Percentiles rank a stretch among this genome's conserved stretches.
Evolutionary conservation across 306 rosid species (phyloP).

Genomic region (Spatholobus suberectus): DNA sequence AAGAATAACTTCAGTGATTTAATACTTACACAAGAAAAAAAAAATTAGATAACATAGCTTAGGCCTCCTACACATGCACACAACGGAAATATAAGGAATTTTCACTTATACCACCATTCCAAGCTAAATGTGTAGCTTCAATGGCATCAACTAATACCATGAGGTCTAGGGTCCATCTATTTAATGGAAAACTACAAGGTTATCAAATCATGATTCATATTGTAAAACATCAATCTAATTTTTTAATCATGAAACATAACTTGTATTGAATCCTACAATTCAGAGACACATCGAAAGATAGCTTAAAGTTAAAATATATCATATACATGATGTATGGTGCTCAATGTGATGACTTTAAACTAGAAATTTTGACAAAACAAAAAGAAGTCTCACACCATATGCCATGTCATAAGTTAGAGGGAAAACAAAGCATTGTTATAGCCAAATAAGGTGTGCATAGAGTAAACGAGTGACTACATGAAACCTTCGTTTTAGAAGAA

Average conservation of each 20-base stretch:
- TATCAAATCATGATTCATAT: no score
- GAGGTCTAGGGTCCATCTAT: background rate
- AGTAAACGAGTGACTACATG: background rate
- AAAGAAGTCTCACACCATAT: background rate
- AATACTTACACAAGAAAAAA: background rate
- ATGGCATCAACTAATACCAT: background rate
- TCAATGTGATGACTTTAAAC: background rate
- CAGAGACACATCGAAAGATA: background rate
- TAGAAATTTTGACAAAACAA: background rate
- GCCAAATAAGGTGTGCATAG: background rate
- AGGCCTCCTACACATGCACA: background rate
- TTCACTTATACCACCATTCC: conserved; percentile 1
- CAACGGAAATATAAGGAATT: background rate
- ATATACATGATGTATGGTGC: background rate
- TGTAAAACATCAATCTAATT: background rate
- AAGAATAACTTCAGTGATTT: conserved; percentile 37
- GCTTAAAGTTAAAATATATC: background rate
- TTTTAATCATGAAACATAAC: background rate
- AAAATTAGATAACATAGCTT: background rate
- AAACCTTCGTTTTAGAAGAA: background rate
- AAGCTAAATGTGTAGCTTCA: background rate
- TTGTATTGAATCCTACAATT: background rate
- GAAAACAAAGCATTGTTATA: conserved; percentile 5
- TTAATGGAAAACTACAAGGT: background rate
- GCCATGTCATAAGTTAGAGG: background rate